Evolutionary conservation across 179 eudicot genomes (phyloP), one percentile per base, ranked within the genome.

Genomic region (Amaranthus tricolor): DNA sequence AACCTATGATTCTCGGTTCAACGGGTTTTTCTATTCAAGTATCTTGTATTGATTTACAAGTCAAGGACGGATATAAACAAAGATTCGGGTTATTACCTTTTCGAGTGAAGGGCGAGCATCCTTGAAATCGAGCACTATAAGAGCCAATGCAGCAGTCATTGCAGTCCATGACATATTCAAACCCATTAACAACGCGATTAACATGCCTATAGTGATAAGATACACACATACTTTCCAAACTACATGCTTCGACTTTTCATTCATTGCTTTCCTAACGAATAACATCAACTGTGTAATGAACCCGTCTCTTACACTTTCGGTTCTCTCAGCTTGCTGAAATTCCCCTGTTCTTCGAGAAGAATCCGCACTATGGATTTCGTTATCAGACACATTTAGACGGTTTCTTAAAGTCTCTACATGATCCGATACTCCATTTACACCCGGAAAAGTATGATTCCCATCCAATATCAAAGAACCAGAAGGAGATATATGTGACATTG

Each of bases 131-230:
- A 94, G 94, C 83, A 94, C 88, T n/a, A 89, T 88, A 24, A 94
- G 94, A 71, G 96, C 97, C 20, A 94, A 83, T 12, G 98, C 98
- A 61, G 98, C 94, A 54, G 96, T 94, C 71, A 94, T 80, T n/a
- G 97, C 96, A 60, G 96, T 87, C 97, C 97, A 94, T 6, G 98
- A 94, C 98, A 94, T 94, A 78, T 92, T 84, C 57, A 92, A 79
- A 56, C 97, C 98, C 79, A 79, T 58, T 7, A 94, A 82, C 84
- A 94, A 78, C 56, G 96, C 85, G 59, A 91, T 64, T 49, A 94
- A 71, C 98, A 94, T 94, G 58, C 98, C 98, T 54, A 82, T 6
- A 17, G 97, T 94, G 54, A 94, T 82, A 67, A 81, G 81, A 84
- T 94, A 94, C 64, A 92, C 97, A 78, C 91, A 77, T 14, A 81